A percentile compares a stretch with the other conserved stretches of the same genome.
These are phyloP conservation scores for Solanum dulcamara DNA, from an alignment of 257 asterid genomes.

Conservation along the genomic window DNA sequence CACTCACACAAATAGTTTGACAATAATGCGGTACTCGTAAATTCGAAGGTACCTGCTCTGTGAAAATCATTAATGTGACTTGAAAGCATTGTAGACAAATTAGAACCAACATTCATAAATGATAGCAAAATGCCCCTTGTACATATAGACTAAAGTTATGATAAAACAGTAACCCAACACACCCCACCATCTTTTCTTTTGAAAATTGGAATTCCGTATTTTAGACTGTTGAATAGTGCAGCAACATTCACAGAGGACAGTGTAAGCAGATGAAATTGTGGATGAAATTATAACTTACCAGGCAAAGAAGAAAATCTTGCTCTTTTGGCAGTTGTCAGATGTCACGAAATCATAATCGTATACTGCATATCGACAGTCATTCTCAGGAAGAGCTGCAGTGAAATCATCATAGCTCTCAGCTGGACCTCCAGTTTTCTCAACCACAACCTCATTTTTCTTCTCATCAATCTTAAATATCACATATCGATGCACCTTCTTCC, in stretches of 20 bases:
- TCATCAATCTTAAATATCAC: slow-evolving; percentile 62
- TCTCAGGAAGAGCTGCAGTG: slow-evolving; percentile 49
- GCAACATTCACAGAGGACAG: neutral
- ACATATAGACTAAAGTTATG: neutral
- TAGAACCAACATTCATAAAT: neutral
- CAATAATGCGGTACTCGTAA: neutral
- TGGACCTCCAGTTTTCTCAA: slow-evolving; percentile 54
- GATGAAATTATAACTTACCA: slow-evolving; percentile 21
- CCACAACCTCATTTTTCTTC: slow-evolving; percentile 48
- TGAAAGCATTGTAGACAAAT: neutral
- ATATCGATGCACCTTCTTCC: slow-evolving; percentile 50
- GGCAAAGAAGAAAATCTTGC: slow-evolving; percentile 78
- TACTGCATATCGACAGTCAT: slow-evolving; percentile 57
- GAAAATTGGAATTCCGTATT: neutral
- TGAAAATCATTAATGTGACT: neutral
- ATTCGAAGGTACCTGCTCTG: neutral
- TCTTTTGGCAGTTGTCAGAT: slow-evolving; percentile 61
- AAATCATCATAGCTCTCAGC: slow-evolving; percentile 45
- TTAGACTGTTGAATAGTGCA: neutral
- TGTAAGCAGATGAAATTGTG: neutral
- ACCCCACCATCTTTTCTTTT: neutral
- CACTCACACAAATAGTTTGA: neutral
- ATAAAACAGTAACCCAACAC: neutral
- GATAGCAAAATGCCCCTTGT: neutral
- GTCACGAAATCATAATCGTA: slow-evolving; percentile 64